These are phyloP conservation scores for Pseudozyma thailandica DNA, from an alignment of 1,284 basidiomycete genomes.

Conservation along the genomic window DNA sequence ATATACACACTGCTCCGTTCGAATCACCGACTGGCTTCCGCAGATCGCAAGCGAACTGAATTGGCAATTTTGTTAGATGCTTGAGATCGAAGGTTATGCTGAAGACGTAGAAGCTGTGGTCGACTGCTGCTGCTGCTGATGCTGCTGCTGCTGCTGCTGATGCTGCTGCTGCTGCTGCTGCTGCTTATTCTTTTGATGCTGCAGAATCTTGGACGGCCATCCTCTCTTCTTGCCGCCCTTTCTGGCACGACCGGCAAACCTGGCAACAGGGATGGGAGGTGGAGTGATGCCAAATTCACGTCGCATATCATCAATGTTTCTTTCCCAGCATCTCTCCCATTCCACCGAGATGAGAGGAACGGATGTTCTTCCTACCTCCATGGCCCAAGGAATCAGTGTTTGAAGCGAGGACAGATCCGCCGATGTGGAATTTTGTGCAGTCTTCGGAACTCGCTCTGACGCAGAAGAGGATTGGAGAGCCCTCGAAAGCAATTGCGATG, in stretches of 20 bases:
- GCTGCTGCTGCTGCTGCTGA: constrained; percentile 4
- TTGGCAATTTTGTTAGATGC: no score
- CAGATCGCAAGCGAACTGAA: no score
- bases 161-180: constrained; percentile 10
- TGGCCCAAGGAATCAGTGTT: constrained; percentile 73
- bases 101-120: neutral
- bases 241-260: constrained; percentile 41
- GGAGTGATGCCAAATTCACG: constrained; percentile 77
- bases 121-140: constrained; percentile 10
- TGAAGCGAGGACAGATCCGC: constrained; percentile 36
- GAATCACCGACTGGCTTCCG: no score
- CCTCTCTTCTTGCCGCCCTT: constrained; percentile 44
- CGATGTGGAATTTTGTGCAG: neutral
- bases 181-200: constrained; percentile 40
- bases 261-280: constrained; percentile 56
- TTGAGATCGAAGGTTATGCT: no score
- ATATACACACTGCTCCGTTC: no score
- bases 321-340: constrained; percentile 94
- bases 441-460: neutral
- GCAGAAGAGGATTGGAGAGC: constrained; percentile 10
- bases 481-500: constrained; percentile 27
- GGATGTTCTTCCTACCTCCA: constrained; percentile 80
- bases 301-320: constrained; percentile 82
- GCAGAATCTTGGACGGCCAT: constrained; percentile 61
- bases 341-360: constrained; percentile 86